Conservation (phyloP, 2,329 filamentous ascomycete species). For the Botryotinia calthae region DNA sequence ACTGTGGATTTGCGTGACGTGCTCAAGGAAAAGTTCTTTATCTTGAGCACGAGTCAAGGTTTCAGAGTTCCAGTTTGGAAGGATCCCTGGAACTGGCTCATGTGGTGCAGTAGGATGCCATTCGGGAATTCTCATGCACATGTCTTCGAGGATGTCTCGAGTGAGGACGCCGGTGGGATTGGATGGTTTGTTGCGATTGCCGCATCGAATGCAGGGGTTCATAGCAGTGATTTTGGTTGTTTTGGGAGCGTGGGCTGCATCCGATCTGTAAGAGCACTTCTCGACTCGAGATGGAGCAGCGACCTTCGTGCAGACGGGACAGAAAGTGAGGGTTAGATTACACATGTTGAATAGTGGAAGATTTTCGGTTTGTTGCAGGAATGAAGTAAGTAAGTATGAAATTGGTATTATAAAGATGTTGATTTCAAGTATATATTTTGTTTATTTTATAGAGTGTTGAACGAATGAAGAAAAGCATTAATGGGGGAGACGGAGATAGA, state of each 20-base stretch:
- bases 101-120: background rate
- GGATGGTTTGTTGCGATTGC: too few relatives aligned
- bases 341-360: background rate
- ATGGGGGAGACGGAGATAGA: background rate
- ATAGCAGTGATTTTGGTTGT: background rate
- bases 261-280: background rate
- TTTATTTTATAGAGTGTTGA: background rate
- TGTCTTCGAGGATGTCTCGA: background rate
- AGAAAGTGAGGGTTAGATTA: background rate
- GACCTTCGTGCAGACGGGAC: background rate
- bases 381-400: background rate
- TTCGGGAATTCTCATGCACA: background rate
- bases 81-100: background rate
- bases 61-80: background rate
- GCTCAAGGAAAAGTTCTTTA: conserved; percentile 2
- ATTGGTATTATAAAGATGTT: background rate
- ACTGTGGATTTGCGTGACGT: background rate
- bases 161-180: background rate
- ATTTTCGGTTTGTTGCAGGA: background rate
- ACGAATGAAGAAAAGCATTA: background rate
- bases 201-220: background rate
- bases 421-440: background rate
- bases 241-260: background rate
- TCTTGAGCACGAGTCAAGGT: background rate
- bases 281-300: background rate